Base-by-base conservation (phyloP, 805 yeast species). In the Cyberlindnera saturnus region DNA sequence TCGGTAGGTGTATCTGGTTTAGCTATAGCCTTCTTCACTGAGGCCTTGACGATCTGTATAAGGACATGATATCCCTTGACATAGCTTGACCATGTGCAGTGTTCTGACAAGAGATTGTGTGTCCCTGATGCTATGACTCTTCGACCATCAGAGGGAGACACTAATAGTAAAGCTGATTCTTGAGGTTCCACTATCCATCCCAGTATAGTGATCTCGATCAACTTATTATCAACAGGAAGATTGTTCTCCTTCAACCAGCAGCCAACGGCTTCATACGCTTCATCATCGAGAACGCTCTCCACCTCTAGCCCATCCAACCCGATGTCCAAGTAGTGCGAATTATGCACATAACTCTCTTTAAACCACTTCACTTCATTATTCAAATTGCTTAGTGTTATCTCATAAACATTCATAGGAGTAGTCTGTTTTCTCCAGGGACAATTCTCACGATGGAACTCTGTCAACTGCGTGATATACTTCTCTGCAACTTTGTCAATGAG, bases 161-260 rank as follows among this genome's bases (percentile, higher is more conserved):
- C 46, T 32, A 68, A 44, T 2, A 69, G 44, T 3, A 51, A 36
- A 0, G 59, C 57, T 29, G 57, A 57, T 13, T 43, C 46, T 30
- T 62, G 65, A 11, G 52, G 50, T 38, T 53, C 59, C 11, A 66
- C 44, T 17, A 54, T 60, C 73, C 73, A 69, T 1, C 73, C 72
- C 6, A 67, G 48, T 13, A 67, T 40, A 2, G 61, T 51, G 5
- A 63, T 33, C 30, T 56, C 46, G 11, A 56, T 19, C 17, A 43
- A 39, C 36, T 34, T 39, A 8, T 37, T 37, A 29, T 48, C 42
- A n/a, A 20, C 36, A 10, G 48, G 42, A 7, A 50, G 28, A 10
- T 40, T 36, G 6, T 51, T 23, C n/a, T 50, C 43, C 3, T 37
- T 29, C 11, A 44, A 37, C 46, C 59, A 50, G 10, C 15, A 38